These are phyloP conservation scores for Odontarrhena argentea DNA, from an alignment of 345 rosid genomes.

Conservation along the genomic window DNA sequence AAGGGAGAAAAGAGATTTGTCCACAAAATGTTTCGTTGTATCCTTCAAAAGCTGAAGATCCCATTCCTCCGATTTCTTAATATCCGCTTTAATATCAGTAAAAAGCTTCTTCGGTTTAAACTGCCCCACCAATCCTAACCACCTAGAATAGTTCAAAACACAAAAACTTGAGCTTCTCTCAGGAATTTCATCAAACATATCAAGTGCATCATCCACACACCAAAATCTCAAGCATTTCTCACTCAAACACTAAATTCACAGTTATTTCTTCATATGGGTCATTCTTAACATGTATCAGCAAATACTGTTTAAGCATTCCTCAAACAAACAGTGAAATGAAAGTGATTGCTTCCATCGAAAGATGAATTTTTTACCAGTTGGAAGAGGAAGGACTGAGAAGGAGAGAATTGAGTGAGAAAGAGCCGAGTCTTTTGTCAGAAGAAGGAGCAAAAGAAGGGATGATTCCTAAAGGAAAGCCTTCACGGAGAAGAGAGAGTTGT, in stretches of 20 bases:
- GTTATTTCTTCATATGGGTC: neutral
- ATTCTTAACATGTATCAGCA: too few relatives aligned
- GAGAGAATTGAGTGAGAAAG: slow-evolving; percentile 72
- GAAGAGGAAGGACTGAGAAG: slow-evolving; percentile 56
- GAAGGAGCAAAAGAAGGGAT: slow-evolving; percentile 69
- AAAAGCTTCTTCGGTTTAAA: slow-evolving; percentile 77
- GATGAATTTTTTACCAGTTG: slow-evolving; percentile 49
- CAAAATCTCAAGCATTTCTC: neutral
- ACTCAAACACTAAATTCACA: slow-evolving; percentile 12
- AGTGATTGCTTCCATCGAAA: neutral
- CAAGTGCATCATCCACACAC: too few relatives aligned
- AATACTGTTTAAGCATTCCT: neutral
- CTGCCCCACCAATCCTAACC: slow-evolving; percentile 79
- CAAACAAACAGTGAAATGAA: slow-evolving; percentile 4
- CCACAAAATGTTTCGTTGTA: slow-evolving; percentile 63
- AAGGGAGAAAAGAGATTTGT: slow-evolving; percentile 72
- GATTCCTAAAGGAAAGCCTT: slow-evolving; percentile 79
- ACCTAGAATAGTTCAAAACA: slow-evolving; percentile 44
- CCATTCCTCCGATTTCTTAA: slow-evolving; percentile 54
- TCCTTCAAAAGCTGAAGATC: slow-evolving; percentile 53
- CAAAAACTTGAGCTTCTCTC: neutral
- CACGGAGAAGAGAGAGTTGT: slow-evolving; percentile 69
- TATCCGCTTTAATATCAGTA: slow-evolving; percentile 57
- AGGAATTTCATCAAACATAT: too few relatives aligned
- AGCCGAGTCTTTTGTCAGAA: slow-evolving; percentile 55